phyloP scores from a whole-genome alignment of 2,329 filamentous ascomycete genomes.

The Ceratocystis destructans region DNA sequence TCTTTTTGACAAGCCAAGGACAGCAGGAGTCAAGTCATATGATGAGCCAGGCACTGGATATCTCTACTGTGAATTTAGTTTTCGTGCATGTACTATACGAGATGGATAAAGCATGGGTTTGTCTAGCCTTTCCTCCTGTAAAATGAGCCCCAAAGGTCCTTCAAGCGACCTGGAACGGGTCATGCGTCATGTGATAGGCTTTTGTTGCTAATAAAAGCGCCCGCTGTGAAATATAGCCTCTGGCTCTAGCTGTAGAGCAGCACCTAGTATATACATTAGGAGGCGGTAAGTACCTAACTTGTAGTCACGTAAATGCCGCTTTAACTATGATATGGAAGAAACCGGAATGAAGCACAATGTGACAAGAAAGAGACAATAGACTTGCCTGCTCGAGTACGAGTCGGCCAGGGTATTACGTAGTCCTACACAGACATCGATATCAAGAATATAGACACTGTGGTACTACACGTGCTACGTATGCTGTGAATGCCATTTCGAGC shows the following conservation, averaged over 20 bases:
- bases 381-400: neutral
- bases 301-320: neutral
- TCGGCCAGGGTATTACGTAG: neutral
- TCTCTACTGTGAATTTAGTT: neutral
- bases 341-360: conserved; percentile 10
- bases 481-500: neutral
- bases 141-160: neutral
- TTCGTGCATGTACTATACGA: neutral
- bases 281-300: neutral
- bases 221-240: neutral
- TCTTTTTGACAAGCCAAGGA: neutral
- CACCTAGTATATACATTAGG: neutral
- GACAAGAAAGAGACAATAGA: neutral
- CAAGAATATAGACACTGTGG: neutral
- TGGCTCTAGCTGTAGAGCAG: neutral
- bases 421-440: neutral
- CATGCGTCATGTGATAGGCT: neutral
- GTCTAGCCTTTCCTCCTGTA: neutral
- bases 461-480: neutral
- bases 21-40: neutral
- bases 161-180: neutral
- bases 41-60: neutral
- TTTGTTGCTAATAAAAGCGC: neutral
- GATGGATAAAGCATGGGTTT: neutral
- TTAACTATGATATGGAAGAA: conserved; percentile 11